These are phyloP conservation scores for Haberlea rhodopensis DNA, from an alignment of 257 asterid species.

Conservation along the genomic window DNA sequence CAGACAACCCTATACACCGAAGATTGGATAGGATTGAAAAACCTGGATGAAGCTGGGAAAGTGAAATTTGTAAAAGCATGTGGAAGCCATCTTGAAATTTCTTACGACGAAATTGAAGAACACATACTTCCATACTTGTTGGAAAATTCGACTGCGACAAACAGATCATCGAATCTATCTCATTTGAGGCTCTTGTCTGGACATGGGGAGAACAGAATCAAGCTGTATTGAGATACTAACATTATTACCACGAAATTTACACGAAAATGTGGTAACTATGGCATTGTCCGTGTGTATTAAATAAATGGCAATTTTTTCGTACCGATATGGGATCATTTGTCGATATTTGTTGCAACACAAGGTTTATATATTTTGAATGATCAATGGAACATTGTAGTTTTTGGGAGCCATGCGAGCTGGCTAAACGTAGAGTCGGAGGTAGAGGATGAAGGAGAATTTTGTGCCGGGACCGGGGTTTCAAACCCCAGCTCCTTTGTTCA, in stretches of 20 bases:
- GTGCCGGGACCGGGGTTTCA: no score
- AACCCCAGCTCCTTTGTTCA: no score
- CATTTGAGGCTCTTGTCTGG: slow-evolving; percentile 19
- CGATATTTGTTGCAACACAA: neutral
- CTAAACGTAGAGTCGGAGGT: no score
- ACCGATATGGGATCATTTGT: neutral
- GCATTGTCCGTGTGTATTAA: neutral
- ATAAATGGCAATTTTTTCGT: neutral
- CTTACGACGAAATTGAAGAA: slow-evolving; percentile 53
- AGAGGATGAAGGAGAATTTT: no score
- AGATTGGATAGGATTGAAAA: slow-evolving; percentile 86
- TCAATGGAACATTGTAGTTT: no score
- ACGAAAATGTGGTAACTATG: neutral
- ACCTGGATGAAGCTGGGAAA: slow-evolving; percentile 77
- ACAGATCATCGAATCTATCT: slow-evolving; percentile 25
- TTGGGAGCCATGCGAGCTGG: no score
- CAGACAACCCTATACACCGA: slow-evolving; percentile 77
- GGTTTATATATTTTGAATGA: no score
- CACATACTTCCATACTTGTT: slow-evolving; percentile 70
- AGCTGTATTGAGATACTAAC: slow-evolving; percentile 25
- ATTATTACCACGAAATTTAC: neutral
- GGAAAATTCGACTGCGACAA: slow-evolving; percentile 36
- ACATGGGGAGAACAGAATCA: slow-evolving; percentile 29
- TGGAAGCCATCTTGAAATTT: slow-evolving; percentile 66
- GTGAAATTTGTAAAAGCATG: slow-evolving; percentile 62